Percentiles rank a stretch among this genome's conserved stretches.
Conservation (phyloP, 139 green algal species). For the Zygnema cylindricum region DNA sequence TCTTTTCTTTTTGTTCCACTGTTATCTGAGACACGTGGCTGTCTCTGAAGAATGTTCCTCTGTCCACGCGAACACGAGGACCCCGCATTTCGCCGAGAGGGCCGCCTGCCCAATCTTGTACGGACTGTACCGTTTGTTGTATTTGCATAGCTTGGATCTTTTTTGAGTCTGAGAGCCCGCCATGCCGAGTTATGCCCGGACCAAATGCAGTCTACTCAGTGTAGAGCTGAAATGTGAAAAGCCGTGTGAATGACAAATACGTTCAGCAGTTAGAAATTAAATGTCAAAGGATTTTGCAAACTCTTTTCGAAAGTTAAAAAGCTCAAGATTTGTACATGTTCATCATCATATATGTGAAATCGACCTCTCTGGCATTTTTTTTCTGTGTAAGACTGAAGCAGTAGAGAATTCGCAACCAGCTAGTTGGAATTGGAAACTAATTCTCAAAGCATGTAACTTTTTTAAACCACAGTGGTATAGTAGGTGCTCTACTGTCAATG, state of each 20-base stretch:
- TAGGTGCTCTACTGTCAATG: neutral
- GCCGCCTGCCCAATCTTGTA: conserved; percentile 32
- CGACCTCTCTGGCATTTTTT: neutral
- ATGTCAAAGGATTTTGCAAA: neutral
- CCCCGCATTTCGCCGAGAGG: conserved; percentile 10
- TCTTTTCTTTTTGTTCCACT: too few species aligned
- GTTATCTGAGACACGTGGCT: too few species aligned
- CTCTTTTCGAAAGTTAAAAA: too few species aligned
- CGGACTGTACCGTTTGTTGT: neutral
- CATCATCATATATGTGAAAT: neutral
- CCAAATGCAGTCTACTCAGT: too few species aligned
- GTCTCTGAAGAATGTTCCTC: too few species aligned
- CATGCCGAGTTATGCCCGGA: too few species aligned
- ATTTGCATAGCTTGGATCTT: neutral
- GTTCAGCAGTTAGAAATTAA: neutral
- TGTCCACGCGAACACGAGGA: neutral
- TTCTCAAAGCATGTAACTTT: neutral
- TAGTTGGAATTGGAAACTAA: too few species aligned
- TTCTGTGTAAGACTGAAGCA: neutral
- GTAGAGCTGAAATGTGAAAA: neutral
- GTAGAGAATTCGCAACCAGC: neutral
- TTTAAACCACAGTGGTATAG: neutral
- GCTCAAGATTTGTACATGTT: too few species aligned
- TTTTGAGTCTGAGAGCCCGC: neutral
- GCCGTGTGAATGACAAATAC: neutral